Evolutionary conservation across 1,284 basidiomycete species (phyloP), one percentile per base, ranked within the genome.

Genomic region (Lentinula novae-zelandiae): DNA sequence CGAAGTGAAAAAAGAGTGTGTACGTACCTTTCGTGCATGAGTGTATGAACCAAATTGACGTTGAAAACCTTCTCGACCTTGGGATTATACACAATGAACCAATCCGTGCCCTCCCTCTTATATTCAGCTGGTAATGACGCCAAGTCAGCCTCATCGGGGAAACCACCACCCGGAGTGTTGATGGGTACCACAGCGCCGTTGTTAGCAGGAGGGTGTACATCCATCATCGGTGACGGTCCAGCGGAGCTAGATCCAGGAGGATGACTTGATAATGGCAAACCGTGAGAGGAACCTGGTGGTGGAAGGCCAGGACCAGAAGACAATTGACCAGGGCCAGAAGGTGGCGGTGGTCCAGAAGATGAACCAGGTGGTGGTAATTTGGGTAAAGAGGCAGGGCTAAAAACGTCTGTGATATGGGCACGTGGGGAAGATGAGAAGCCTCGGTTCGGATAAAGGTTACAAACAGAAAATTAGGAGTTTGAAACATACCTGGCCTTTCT

Each of bases 1-100:
- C 31, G 22, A 13, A 40, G 15, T 22, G 20, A 8, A 27, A 22
- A 63, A 58, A 17, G 54, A 62, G 55, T 22, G 34, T 17, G 31
- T 17, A 73, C 80, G 67, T 66, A 89, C 86, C 89, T 92, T 71
- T 95, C 93, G 70, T 96, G 93, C 65, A 86, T 83, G 31, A 96
- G 78, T 0, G 90, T 93, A 71, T 95, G 90, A 8, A 91, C 84
- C 56, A 95, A 72, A 56, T 79, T 78, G n/a, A 96, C 91, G 68
- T 95, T 92, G 57, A 96, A 77, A 48, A 81, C 79, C 53, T 86
- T 82, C 72, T 90, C 89, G 63, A 80, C 82, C 68, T 89, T 86
- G 33, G 90, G 86, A 72, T 92, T 94, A 79, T 92, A 95, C 62
- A 94, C 83, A 17, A 90, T 92, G 68, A 93, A 87, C 93, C 93